A percentile compares a stretch with the other conserved stretches of the same genome.
Evolutionary conservation across 495 filamentous ascomycete genomes (phyloP).

Genomic region (Sporormia fimetaria): DNA sequence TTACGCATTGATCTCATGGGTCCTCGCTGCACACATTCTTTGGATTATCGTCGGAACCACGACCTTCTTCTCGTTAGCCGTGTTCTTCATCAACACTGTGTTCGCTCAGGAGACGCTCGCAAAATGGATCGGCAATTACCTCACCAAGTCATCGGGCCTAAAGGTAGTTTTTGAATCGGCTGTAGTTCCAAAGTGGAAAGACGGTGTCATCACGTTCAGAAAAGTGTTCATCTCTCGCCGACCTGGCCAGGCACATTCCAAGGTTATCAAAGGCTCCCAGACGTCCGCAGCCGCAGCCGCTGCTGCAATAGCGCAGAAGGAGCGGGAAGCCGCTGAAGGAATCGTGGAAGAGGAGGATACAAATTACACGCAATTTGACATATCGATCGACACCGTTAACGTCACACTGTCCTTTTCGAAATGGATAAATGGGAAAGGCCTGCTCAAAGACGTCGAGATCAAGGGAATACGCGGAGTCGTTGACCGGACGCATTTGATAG

Average conservation of each 20-base stretch:
- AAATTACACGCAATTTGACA: slow-evolving; percentile 94
- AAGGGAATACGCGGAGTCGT: slow-evolving; percentile 94
- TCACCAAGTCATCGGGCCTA: slow-evolving; percentile 88
- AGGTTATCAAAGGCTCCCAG: slow-evolving; percentile 88
- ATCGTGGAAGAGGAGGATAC: slow-evolving; percentile 67
- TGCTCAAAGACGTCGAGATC: slow-evolving; percentile 83
- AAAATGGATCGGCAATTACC: slow-evolving; percentile 85
- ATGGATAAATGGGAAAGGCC: slow-evolving; percentile 94
- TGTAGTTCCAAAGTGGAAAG: slow-evolving; percentile 89
- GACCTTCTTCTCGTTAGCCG: slow-evolving; percentile 86
- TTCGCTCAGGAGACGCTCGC: slow-evolving; percentile 96
- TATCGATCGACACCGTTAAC: slow-evolving; percentile 89
- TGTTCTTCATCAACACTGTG: slow-evolving; percentile 86
- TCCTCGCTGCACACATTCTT: slow-evolving; percentile 80
- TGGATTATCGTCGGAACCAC: slow-evolving; percentile 95
- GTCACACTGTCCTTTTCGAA: slow-evolving; percentile 95
- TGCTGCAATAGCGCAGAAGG: slow-evolving; percentile 53
- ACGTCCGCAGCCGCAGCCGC: slow-evolving; percentile 60
- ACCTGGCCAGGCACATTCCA: slow-evolving; percentile 59
- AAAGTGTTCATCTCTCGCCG: slow-evolving; percentile 92
- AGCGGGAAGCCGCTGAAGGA: slow-evolving; percentile 35
- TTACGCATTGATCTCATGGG: slow-evolving; percentile 88
- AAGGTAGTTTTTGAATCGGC: slow-evolving; percentile 96
- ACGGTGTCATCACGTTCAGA: slow-evolving; percentile 88
- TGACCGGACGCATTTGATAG: slow-evolving; percentile 71